These are phyloP conservation scores for Lactarius trivialis DNA, from an alignment of 768 basidiomycete genomes.

Conservation along the genomic window DNA sequence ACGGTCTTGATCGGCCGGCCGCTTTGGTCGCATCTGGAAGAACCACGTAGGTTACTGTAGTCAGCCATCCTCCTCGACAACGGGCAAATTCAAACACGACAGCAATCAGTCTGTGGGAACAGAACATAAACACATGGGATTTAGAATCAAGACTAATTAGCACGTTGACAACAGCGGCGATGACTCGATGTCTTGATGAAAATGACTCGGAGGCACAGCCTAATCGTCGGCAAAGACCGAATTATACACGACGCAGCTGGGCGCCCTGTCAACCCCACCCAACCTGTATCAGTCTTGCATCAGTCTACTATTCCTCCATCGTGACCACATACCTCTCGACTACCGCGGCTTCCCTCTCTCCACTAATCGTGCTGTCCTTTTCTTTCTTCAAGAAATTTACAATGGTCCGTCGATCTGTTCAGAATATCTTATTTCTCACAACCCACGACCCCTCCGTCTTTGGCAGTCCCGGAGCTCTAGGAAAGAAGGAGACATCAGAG, in stretches of 20 bases:
- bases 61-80: no score
- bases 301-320: background rate
- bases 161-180: no score
- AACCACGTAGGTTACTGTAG: no score
- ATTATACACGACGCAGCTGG: background rate
- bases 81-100: no score
- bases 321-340: background rate
- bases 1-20: no score
- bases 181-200: no score
- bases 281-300: background rate
- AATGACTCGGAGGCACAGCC: no score
- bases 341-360: background rate
- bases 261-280: no score
- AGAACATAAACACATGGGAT: no score
- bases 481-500: constrained; percentile 13
- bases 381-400: constrained; percentile 2
- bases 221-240: background rate
- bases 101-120: no score
- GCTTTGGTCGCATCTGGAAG: no score
- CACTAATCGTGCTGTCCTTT: constrained; percentile 4
- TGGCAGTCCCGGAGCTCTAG: constrained; percentile 16
- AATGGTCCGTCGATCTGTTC: constrained; percentile 10
- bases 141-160: no score
- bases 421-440: background rate
- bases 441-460: background rate